phyloP scores from a whole-genome alignment of 1,284 basidiomycete genomes.

The Pisolithus thermaeus region DNA sequence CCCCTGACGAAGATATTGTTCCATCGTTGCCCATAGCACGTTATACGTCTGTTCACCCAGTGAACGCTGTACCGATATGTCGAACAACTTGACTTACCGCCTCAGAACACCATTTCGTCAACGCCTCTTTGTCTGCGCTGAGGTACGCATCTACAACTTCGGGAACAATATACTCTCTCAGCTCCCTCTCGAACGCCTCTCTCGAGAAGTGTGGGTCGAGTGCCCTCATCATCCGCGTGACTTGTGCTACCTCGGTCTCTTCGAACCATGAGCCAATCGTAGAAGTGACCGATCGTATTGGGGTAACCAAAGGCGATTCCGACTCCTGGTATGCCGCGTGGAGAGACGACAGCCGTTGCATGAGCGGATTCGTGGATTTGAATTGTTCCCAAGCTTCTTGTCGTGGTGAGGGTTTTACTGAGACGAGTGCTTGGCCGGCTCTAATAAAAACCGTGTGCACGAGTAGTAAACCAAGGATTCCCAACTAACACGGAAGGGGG shows the following conservation, averaged over 20 bases:
- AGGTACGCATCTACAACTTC: conserved; percentile 97
- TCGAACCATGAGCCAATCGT: conserved; percentile 90
- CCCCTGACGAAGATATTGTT: conserved; percentile 88
- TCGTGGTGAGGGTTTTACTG: conserved; percentile 75
- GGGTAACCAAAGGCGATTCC: conserved; percentile 84
- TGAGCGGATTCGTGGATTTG: conserved; percentile 69
- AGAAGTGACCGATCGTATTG: conserved; percentile 78
- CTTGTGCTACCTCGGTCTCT: conserved; percentile 96
- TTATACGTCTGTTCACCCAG: conserved; percentile 75
- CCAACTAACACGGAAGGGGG: background rate
- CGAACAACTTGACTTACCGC: conserved; percentile 57
- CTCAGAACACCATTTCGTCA: conserved; percentile 93
- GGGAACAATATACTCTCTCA: conserved; percentile 96
- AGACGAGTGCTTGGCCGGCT: conserved; percentile 78
- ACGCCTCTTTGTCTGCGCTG: conserved; percentile 78
- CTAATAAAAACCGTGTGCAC: too few species aligned
- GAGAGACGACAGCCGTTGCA: conserved; percentile 57
- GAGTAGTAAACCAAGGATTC: too few species aligned
- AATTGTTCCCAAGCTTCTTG: conserved; percentile 73
- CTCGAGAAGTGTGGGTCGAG: conserved; percentile 86
- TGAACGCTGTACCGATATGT: background rate
- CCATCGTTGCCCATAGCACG: conserved; percentile 96
- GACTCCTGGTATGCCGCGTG: conserved; percentile 85
- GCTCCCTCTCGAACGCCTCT: conserved; percentile 84
- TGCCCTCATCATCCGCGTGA: conserved; percentile 80